Evolutionary conservation across 805 yeast genomes (phyloP).

Genomic region (Clavispora fructus): DNA sequence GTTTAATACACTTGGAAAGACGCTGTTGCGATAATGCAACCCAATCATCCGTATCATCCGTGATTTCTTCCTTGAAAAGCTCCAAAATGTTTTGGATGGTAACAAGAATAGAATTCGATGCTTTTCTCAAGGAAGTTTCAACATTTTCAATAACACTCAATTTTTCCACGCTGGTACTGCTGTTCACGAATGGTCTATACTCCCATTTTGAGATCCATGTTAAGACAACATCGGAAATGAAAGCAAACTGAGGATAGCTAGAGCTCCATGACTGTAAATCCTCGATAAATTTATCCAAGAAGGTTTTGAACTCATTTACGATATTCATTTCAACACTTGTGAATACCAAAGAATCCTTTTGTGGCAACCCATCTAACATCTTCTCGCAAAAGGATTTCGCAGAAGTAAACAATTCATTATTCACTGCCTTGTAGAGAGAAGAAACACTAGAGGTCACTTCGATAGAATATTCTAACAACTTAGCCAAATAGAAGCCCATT

Average conservation of each 20-base stretch:
- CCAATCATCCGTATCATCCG: slow-evolving; percentile 63
- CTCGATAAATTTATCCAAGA: slow-evolving; percentile 18
- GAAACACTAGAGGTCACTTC: slow-evolving; percentile 4
- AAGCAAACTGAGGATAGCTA: slow-evolving; percentile 27
- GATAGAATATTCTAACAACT: slow-evolving; percentile 10
- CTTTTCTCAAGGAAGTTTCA: slow-evolving; percentile 44
- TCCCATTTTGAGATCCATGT: slow-evolving; percentile 38
- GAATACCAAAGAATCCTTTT: slow-evolving; percentile 1
- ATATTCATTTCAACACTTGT: slow-evolving; percentile 14
- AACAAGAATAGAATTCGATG: slow-evolving; percentile 57
- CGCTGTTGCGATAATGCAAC: slow-evolving; percentile 45
- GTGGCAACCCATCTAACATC: slow-evolving; percentile 3
- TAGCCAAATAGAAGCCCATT: slow-evolving; percentile 3
- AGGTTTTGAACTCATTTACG: slow-evolving; percentile 16
- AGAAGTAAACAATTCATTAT: slow-evolving; percentile 3
- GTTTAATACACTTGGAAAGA: slow-evolving; percentile 36
- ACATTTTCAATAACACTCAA: slow-evolving; percentile 26
- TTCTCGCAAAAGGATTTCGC: slow-evolving; percentile 4
- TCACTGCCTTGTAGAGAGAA: slow-evolving; percentile 4
- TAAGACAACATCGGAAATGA: slow-evolving; percentile 44
- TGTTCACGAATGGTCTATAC: slow-evolving; percentile 15
- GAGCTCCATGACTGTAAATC: slow-evolving; percentile 32
- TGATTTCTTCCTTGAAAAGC: slow-evolving; percentile 25
- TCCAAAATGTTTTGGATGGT: slow-evolving; percentile 58
- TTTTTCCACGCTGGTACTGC: slow-evolving; percentile 19